Base-by-base conservation (phyloP, 352 stramenopile species). In the Phytophthora pini region DNA sequence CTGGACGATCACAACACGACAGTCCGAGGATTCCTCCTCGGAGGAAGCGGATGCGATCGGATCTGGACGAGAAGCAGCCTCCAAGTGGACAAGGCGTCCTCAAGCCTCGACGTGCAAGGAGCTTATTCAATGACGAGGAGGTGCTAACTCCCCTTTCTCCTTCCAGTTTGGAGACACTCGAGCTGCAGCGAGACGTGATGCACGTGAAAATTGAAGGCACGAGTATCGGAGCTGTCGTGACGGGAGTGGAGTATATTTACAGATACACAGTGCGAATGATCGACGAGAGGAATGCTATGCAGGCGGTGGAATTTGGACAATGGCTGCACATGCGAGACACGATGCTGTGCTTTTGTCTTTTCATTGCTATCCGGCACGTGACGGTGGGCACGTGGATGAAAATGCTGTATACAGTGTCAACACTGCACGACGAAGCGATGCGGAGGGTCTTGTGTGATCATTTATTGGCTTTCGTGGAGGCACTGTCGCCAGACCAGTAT, bases 171-270 rank as follows among this genome's bases (percentile, higher is more conserved):
- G 41, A 60, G n/a, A 12, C 38, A 13, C n/a, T 56, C 4, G 56
- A 60, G 17, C 32, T 56, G 4, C 32, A 61, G 17, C 24, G 48
- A 45, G 53, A 63, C 9, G 53, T 76, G 1, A 52, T 85, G 53
- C 75, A 86, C 20, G 73, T 90, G 5, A 63, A 86, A 59, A 64
- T 90, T 20, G 31, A 75, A 13, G 63, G 61, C 4, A 65, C 77
- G 1, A 73, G 64, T 20, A 47, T 82, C n/a, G 72, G 59, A 36
- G 79, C 77, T 1, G 43, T 87, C 1, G 84, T 83, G n/a, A 72
- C 70, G 2, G 41, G 72, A 1, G 56, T 93, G 11, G 84, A 93
- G 59, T 93, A 84, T 46, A 56, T 88, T 22, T 87, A 90, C 62
- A 72, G 72, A 3, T 66, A 75, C 40, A 67, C 76, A 13, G 65